Percentiles rank a stretch among this genome's conserved stretches.
Evolutionary conservation across 441 rosid species (phyloP).

Genomic region (Caryocar brasiliense): DNA sequence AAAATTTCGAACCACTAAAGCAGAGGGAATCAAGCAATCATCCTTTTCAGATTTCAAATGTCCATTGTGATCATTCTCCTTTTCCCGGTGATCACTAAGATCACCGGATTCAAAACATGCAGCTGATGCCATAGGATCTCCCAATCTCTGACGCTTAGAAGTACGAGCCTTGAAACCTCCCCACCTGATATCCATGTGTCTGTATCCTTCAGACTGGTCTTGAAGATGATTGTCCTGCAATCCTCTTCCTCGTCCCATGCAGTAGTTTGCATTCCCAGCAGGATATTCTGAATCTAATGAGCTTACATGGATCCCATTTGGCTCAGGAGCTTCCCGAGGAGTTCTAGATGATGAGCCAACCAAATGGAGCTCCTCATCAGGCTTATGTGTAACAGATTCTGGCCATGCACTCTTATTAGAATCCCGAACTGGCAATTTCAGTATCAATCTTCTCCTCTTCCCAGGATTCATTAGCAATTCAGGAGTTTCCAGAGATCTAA

Average conservation of each 20-base stretch:
- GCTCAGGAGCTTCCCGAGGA: slow-evolving; percentile 21
- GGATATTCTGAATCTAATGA: slow-evolving; percentile 19
- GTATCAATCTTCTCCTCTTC: slow-evolving; percentile 55
- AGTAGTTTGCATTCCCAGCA: slow-evolving; percentile 18
- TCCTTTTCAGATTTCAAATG: slow-evolving; percentile 21
- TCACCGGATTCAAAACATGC: slow-evolving; percentile 20
- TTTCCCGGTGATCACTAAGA: slow-evolving; percentile 19
- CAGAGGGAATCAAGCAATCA: slow-evolving; percentile 16
- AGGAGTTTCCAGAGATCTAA: slow-evolving; percentile 26
- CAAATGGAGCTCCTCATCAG: slow-evolving; percentile 17
- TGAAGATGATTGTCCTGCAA: slow-evolving; percentile 18
- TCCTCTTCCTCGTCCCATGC: slow-evolving; percentile 19
- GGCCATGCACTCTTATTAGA: slow-evolving; percentile 35
- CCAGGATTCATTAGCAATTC: slow-evolving; percentile 39
- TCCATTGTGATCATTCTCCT: slow-evolving; percentile 24
- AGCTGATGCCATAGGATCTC: slow-evolving; percentile 37
- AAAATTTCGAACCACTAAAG: slow-evolving; percentile 17
- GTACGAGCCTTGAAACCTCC: slow-evolving; percentile 82
- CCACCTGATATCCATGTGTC: slow-evolving; percentile 65
- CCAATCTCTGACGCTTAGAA: slow-evolving; percentile 52
- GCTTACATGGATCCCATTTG: slow-evolving; percentile 23
- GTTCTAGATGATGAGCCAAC: slow-evolving; percentile 39
- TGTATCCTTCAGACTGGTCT: slow-evolving; percentile 35
- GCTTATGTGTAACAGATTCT: slow-evolving; percentile 19
- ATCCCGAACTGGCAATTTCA: slow-evolving; percentile 62